A percentile compares a stretch with the other conserved stretches of the same genome.
phyloP scores from a whole-genome alignment of 441 rosid genomes.

The Aleurites moluccanus region DNA sequence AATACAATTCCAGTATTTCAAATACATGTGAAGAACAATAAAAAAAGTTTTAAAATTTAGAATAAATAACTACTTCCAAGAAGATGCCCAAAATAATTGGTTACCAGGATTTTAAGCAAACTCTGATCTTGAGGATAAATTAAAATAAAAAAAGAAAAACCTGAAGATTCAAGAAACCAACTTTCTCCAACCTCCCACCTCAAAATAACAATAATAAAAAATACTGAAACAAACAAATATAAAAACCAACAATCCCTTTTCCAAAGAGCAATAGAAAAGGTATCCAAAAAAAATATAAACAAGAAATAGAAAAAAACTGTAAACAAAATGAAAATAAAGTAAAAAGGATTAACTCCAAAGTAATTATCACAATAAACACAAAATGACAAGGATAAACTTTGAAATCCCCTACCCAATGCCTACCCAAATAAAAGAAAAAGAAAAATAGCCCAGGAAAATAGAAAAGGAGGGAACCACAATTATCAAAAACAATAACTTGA shows the following conservation, averaged over 20 bases:
- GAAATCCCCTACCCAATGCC: conserved; percentile 1
- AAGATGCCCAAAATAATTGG: neutral
- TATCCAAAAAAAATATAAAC: neutral
- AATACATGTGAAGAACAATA: conserved; percentile 1
- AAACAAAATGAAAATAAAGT: neutral
- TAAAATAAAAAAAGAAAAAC: neutral
- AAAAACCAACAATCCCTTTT: neutral
- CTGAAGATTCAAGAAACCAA: neutral
- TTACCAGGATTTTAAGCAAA: conserved; percentile 10
- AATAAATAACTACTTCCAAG: neutral
- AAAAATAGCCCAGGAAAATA: neutral
- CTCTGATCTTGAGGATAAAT: neutral
- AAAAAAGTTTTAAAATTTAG: neutral
- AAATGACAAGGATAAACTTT: conserved; percentile 12
- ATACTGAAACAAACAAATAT: neutral
- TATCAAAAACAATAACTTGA: too few relatives aligned
- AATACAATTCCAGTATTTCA: conserved; percentile 9
- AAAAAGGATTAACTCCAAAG: neutral
- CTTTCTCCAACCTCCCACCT: neutral
- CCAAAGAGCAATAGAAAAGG: neutral
- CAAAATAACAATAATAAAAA: neutral
- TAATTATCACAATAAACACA: neutral
- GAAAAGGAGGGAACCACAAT: too few relatives aligned
- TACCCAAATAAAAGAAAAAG: neutral
- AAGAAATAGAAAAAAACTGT: neutral